phyloP scores from a whole-genome alignment of 257 asterid species.

The Buddleja alternifolia region DNA sequence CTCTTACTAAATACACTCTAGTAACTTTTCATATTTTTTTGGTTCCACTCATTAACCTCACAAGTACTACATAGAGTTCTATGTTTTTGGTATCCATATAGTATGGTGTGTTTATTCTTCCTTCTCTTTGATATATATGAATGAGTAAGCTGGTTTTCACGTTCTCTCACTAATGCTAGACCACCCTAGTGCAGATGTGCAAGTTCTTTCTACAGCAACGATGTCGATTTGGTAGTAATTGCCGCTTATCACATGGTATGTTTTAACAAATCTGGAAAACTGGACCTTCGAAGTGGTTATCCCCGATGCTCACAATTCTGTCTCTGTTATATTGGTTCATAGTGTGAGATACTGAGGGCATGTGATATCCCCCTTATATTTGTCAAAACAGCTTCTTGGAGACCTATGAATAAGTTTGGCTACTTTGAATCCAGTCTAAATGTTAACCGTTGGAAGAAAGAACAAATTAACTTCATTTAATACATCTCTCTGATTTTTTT shows the following conservation, averaged over 20 bases:
- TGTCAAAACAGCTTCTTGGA: constrained; percentile 16
- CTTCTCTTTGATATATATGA: constrained; percentile 23
- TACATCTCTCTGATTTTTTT: background rate
- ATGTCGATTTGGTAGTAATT: constrained; percentile 97
- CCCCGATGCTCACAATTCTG: constrained; percentile 20
- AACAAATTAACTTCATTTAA: background rate
- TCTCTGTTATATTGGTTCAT: constrained; percentile 25
- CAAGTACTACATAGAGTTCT: constrained; percentile 11
- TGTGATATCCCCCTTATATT: background rate
- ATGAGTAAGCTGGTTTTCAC: constrained; percentile 41
- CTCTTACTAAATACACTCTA: background rate
- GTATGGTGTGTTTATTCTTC: constrained; percentile 28
- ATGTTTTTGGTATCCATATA: constrained; percentile 21
- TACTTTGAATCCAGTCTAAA: constrained; percentile 1
- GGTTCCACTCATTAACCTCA: constrained; percentile 19
- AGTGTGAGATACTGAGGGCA: constrained; percentile 7
- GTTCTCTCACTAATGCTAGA: constrained; percentile 69
- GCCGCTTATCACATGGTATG: constrained; percentile 99
- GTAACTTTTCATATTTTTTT: constrained; percentile 2
- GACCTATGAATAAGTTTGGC: constrained; percentile 9
- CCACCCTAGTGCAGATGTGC: constrained; percentile 99
- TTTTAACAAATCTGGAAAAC: constrained; percentile 37
- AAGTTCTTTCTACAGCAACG: constrained; percentile 98
- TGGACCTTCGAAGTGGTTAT: constrained; percentile 30
- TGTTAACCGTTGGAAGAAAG: background rate